Percentiles rank a stretch among this genome's conserved stretches.
Evolutionary conservation across 257 asterid species (phyloP).

Genomic region (Solanum chiquidenum): DNA sequence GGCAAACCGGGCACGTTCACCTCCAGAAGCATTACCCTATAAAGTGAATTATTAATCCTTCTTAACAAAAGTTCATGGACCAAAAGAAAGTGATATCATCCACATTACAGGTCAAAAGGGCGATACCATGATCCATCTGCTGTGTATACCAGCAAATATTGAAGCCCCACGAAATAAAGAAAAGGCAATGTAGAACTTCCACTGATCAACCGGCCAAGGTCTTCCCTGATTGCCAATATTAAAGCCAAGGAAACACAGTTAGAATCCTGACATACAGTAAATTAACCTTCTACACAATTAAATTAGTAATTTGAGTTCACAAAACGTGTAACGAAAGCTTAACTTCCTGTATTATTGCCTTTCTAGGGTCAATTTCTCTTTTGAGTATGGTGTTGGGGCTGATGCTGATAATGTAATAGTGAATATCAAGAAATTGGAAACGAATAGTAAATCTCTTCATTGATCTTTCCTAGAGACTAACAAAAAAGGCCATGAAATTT

Average conservation of each 20-base stretch:
- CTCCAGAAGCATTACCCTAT: constrained; percentile 98
- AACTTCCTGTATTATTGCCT: background rate
- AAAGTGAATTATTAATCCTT: background rate
- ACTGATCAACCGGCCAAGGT: constrained; percentile 76
- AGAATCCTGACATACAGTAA: background rate
- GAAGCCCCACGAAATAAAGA: constrained; percentile 88
- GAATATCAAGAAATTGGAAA: background rate
- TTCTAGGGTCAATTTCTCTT: background rate
- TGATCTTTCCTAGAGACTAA: background rate
- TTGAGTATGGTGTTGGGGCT: background rate
- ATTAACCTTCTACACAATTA: background rate
- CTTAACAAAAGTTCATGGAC: background rate
- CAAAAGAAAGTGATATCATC: background rate
- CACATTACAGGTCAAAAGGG: background rate
- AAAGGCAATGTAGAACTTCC: constrained; percentile 91
- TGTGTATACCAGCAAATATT: constrained; percentile 78
- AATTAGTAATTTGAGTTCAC: background rate
- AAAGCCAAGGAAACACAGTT: background rate
- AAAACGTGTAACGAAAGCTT: background rate
- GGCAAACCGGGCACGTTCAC: constrained; percentile 71
- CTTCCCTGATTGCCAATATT: constrained; percentile 46
- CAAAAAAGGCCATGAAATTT: background rate
- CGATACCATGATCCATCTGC: constrained; percentile 77
- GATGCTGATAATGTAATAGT: background rate
- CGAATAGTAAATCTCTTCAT: background rate